Base-by-base conservation (phyloP, 2,329 filamentous ascomycete species). In the Fusarium citri region DNA sequence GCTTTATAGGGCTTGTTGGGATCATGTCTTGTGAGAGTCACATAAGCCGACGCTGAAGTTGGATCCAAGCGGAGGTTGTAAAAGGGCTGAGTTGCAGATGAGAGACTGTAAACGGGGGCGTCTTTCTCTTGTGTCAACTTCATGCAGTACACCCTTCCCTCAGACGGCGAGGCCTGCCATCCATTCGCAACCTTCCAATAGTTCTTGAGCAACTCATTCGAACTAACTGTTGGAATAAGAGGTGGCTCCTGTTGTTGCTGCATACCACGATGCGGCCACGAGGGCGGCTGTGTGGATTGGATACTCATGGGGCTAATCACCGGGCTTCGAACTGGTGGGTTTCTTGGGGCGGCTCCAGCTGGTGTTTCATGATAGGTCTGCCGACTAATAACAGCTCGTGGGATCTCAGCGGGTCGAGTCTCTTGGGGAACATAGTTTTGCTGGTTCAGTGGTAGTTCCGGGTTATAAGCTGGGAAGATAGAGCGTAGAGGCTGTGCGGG, bases 401-500 rank as follows among this genome's bases (percentile, higher is more conserved):
- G 89, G 50, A 93, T 87, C 31, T 87, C 85, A 2, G 87, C 86
- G 15, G 91, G 89, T 64, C 87, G 89, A 57, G 85, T 80, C 76
- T 91, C 88, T 1, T 88, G 90, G 4, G 92, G 91, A 50, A 86
- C 91, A 79, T 94, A 94, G 48, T 87, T 80, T 75, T 94, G 92
- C 60, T 89, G 87, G 58, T 88, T 84, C 5, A 93, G 84, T 8
- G 91, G 84, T 25, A 93, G 76, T 2, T 85, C 86, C 5, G 89
- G 90, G 74, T 94, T 89, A 76, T 94, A 94, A 30, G 87, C 85
- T 10, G 92, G 92, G 73, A 94, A 94, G 73, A 94, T 94, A 25
- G 92, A 94, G 31, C 87, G 86, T 72, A 92, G 85, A 0, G 78
- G 72, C 63, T 68, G 77, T 53, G 76, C 76, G 46, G 77, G 66